phyloP scores from a whole-genome alignment of 1,284 basidiomycete species.

The Blastosporella zonata region DNA sequence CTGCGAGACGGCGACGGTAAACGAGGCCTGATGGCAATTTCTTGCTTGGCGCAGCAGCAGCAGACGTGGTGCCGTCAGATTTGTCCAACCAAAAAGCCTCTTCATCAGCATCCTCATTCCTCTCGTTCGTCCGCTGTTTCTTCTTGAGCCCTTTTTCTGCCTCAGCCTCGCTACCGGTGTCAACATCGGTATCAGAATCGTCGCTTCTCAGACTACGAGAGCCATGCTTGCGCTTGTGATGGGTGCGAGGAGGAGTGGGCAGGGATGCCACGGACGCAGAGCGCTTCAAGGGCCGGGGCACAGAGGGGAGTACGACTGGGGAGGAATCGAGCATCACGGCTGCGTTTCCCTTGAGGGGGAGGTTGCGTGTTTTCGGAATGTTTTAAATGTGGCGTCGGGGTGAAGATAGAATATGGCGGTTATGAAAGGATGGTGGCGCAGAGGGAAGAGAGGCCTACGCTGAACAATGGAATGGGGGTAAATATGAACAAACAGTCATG shows the following conservation, averaged over 20 bases:
- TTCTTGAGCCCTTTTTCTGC: constrained; percentile 22
- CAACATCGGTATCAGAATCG: constrained; percentile 28
- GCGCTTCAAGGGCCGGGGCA: constrained; percentile 34
- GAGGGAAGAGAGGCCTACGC: background rate
- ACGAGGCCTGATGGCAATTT: constrained; percentile 28
- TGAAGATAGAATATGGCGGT: background rate
- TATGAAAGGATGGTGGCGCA: constrained; percentile 3
- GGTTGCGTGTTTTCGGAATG: constrained; percentile 14
- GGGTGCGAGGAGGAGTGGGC: constrained; percentile 38
- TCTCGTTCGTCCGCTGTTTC: constrained; percentile 31
- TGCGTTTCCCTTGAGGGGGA: background rate
- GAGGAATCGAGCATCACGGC: constrained; percentile 33
- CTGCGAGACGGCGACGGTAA: constrained; percentile 27
- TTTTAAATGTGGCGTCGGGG: constrained; percentile 1
- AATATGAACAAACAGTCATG: too few species aligned
- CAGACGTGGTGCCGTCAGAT: constrained; percentile 18
- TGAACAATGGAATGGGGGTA: too few species aligned
- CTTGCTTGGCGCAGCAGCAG: constrained; percentile 12
- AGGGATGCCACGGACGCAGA: constrained; percentile 37
- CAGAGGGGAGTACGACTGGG: constrained; percentile 28
- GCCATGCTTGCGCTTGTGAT: constrained; percentile 30
- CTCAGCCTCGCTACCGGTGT: constrained; percentile 22
- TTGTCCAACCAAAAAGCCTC: constrained; percentile 42
- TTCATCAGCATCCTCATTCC: constrained; percentile 29
- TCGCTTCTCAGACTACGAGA: constrained; percentile 25